Evolutionary conservation across 2,329 filamentous ascomycete genomes (phyloP), one percentile per base, ranked within the genome.

Genomic region (Diaporthe citrichinensis): DNA sequence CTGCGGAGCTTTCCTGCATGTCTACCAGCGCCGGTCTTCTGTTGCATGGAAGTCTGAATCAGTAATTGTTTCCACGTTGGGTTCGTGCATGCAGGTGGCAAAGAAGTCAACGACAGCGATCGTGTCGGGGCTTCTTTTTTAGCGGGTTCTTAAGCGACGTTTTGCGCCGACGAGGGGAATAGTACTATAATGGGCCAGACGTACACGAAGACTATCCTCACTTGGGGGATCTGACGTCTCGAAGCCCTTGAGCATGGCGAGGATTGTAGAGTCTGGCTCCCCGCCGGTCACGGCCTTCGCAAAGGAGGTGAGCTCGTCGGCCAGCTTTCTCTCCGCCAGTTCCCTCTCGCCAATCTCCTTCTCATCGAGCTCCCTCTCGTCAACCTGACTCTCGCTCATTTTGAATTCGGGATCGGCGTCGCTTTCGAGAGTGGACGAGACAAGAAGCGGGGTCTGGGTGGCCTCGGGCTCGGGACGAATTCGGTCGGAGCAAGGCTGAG

Each of bases 11-110:
- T 96, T 84, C 96, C 96, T 78, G 98, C 94, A 69, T 94, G 92
- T 78, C 98, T 93, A 80, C 97, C 97, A 71, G 98, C 96, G 80
- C 94, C 94, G n/a, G 96, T 98, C 57, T 94, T 89, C 92, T 93
- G 76, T 65, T 72, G 67, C 12, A 62, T 53, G 14, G 23, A 17
- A 74, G 28, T 41, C 39, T 51, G 51, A 58, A 28, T 55, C 58
- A 65, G 73, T 72, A 57, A 46, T 31, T 39, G 44, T 46, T 44
- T 15, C 23, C 28, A 34, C 5, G n/a, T n/a, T n/a, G 17, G 28
- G 36, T 20, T 10, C 1, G 10, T 44, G 62, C 28, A 53, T 17
- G 23, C 2, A 65, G 31, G 15, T 31, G 31, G 31, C 8, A 36
- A 36, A 34, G 31, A 57, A 46, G 55, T 14, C 53, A 36, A 25